A percentile compares a stretch with the other conserved stretches of the same genome.
These are phyloP conservation scores for Podaxis sp. DNA, from an alignment of 768 basidiomycete genomes.

Conservation along the genomic window DNA sequence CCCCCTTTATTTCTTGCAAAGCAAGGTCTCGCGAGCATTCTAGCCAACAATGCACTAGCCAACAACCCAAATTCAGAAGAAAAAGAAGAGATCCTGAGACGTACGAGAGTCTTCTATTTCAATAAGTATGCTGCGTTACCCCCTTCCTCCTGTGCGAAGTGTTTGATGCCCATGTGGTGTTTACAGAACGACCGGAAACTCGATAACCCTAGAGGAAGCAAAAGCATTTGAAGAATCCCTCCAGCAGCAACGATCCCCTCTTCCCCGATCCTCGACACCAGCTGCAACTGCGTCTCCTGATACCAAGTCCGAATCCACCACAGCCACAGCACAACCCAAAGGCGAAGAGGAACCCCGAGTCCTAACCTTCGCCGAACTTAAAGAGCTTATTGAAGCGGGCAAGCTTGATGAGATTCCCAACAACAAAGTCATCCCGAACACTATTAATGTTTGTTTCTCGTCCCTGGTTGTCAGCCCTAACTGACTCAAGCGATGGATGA, in stretches of 20 bases:
- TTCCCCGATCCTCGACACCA: background rate
- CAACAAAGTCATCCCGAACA: conserved; percentile 69
- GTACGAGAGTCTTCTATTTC: conserved; percentile 70
- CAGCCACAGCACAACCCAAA: conserved; percentile 5
- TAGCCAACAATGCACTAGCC: conserved; percentile 39
- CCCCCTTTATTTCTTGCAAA: conserved; percentile 28
- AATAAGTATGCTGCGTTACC: conserved; percentile 45
- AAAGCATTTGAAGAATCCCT: conserved; percentile 31
- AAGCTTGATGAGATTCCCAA: conserved; percentile 74
- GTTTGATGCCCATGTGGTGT: background rate
- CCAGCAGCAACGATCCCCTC: background rate
- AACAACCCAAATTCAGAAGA: conserved; percentile 34
- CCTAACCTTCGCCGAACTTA: conserved; percentile 66
- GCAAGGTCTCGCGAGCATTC: conserved; percentile 65
- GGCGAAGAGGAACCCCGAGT: conserved; percentile 34
- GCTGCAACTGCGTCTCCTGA: background rate
- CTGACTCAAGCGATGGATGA: background rate
- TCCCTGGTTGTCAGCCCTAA: background rate
- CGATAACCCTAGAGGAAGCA: conserved; percentile 41
- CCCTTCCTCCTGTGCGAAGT: background rate
- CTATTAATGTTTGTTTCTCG: conserved; percentile 48
- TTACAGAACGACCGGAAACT: conserved; percentile 37
- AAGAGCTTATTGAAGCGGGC: conserved; percentile 69
- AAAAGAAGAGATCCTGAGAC: conserved; percentile 46
- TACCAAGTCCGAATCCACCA: background rate